Evolutionary conservation across 176 grass and related monocot genomes (phyloP), one percentile per base, ranked within the genome.

Genomic region (Aegilops speltoides): DNA sequence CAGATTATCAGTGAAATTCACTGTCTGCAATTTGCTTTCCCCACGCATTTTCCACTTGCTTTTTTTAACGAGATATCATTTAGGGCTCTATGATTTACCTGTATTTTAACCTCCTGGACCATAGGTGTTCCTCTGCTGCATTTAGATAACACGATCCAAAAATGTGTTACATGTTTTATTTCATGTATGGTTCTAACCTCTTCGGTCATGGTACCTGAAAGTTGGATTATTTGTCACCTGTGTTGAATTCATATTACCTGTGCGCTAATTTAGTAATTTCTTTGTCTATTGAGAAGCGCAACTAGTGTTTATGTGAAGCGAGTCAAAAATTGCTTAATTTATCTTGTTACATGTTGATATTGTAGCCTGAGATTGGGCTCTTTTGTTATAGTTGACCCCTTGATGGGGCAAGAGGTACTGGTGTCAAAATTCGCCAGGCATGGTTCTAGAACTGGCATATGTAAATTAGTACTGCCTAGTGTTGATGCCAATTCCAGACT

Each of bases 201-300:
- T 80, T 73, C 11, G n/a, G 28, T 67, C 41, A 75, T 87, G 6
- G 15, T 78, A 13, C 61, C 48, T 13, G 73, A 54, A 78, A 66
- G 19, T 84, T 52, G 19, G 10, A 74, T 41, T 2, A 0, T 10
- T 28, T 77, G 3, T 15, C 41, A 10, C 10, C 8, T 81, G 26
- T 45, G 25, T 36, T 63, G 67, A 19, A 37, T 79, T 29, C 59
- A 33, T 60, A 81, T 4, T 2, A 6, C 45, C 19, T 68, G 5
- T 81, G 36, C 12, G 3, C 0, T 43, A 48, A 22, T 28, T 79
- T 20, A 65, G 64, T 33, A 48, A 25, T 28, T 43, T 20, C 73
- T 16, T 72, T 10, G 1, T 64, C 56, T 79, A n/a, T 37, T 56
- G 28, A 9, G 37, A 59, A 87, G 33, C 4, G 0, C 4, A 66